phyloP scores from a whole-genome alignment of 2,329 filamentous ascomycete species.

The Lecanicillium sp. region DNA sequence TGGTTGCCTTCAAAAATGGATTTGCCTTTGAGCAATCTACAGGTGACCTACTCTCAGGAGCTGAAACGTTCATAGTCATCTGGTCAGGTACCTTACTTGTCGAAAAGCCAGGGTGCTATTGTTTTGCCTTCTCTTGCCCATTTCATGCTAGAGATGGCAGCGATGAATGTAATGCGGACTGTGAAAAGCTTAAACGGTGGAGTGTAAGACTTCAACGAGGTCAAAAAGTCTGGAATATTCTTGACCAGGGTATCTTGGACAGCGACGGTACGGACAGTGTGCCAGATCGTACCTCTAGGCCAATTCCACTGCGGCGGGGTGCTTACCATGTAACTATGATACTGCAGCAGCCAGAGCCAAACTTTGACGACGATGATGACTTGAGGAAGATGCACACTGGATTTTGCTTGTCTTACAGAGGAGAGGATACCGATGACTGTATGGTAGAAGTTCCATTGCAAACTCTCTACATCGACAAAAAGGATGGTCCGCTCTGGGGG shows the following conservation, averaged over 20 bases:
- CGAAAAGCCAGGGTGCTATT: conserved; percentile 2
- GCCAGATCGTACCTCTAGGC: neutral
- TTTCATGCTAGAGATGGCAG: neutral
- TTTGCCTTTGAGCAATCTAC: conserved; percentile 3
- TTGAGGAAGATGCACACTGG: conserved; percentile 2
- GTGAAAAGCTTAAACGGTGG: conserved; percentile 1
- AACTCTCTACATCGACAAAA: conserved; percentile 1
- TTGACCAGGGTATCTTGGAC: neutral
- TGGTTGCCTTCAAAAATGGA: conserved; percentile 6
- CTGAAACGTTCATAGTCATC: conserved; percentile 1
- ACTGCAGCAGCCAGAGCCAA: conserved; percentile 2
- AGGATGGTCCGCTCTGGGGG: conserved; percentile 6
- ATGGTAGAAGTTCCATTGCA: neutral
- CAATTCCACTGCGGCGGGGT: conserved; percentile 1
- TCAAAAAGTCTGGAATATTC: conserved; percentile 1
- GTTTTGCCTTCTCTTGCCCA: conserved; percentile 4
- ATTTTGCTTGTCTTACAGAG: neutral
- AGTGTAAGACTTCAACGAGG: conserved; percentile 1
- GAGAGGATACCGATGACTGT: neutral
- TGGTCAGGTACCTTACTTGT: conserved; percentile 2
- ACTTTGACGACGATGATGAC: conserved; percentile 6
- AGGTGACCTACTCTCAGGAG: conserved; percentile 2
- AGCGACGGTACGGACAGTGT: neutral
- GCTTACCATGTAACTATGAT: neutral
- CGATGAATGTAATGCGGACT: neutral